A percentile compares a stretch with the other conserved stretches of the same genome.
Conservation (phyloP, 306 rosid genomes). For the Acacia crassicarpa region DNA sequence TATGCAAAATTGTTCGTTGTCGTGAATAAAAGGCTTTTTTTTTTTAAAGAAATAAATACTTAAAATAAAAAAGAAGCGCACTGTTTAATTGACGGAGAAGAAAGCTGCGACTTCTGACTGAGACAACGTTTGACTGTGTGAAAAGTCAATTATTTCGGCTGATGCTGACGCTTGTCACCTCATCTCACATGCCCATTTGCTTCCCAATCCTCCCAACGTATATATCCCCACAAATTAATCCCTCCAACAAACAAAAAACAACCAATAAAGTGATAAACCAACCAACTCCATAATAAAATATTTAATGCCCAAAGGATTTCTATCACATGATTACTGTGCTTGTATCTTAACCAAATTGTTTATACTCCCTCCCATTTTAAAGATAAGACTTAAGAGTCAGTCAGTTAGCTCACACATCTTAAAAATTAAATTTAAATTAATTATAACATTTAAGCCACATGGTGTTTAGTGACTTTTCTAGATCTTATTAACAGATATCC, state of each 20-base stretch:
- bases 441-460: no score
- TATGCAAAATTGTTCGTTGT: not conserved
- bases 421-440: not conserved
- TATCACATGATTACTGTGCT: not conserved
- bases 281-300: not conserved
- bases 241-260: not conserved
- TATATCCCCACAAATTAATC: not conserved
- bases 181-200: not conserved
- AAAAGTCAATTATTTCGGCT: constrained; percentile 30
- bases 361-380: not conserved
- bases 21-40: not conserved
- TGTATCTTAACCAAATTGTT: not conserved
- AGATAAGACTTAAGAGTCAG: no score
- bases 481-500: no score
- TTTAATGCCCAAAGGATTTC: not conserved
- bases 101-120: not conserved
- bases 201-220: not conserved
- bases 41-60: not conserved
- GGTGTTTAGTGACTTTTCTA: no score
- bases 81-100: not conserved
- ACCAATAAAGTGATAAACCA: not conserved
- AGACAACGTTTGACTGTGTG: not conserved
- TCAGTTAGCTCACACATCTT: not conserved
- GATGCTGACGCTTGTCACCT: not conserved
- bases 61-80: not conserved